Base-by-base conservation (phyloP, 164 flowering plant genomes). In the Paratinospora sagittata region DNA sequence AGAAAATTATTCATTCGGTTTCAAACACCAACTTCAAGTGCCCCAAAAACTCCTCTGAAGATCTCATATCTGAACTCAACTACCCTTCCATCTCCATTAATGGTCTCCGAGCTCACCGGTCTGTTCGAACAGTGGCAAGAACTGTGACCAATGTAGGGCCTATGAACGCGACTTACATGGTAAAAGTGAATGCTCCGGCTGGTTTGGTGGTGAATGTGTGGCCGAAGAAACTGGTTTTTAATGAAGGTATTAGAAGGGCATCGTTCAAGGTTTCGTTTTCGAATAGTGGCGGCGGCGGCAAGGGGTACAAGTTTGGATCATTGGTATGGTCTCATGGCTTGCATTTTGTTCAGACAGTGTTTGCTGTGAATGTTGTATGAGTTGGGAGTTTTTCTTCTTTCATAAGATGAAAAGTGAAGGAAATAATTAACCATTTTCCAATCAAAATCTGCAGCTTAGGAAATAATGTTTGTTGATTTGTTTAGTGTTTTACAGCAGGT, bases 31-130 rank as follows among this genome's bases (percentile, higher is more conserved):
- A 77, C 43, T 85, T 84, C 87, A 81, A 13, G 19, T 92, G 97
- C 74, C 92, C 97, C 8, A 80, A 27, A 0, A 76, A 36, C 36
- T 74, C 85, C 21, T 55, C 37, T 0, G 86, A 84, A 7, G 78
- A 77, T 3, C 85, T 89, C 58, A 88, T 90, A 52, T 85, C 93
- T 63, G 80, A 75, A 63, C 68, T 89, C 68, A 92, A 92, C 74
- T 90, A 92, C 66, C 97, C 97, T 5, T 85, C 96, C 23, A 92
- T 71, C 47, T 2, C 65, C 65, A n/a, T n/a, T n/a, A n/a, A n/a
- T n/a, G n/a, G n/a, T n/a, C n/a, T n/a, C n/a, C n/a, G n/a, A n/a
- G n/a, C n/a, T n/a, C n/a, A n/a, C n/a, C n/a, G n/a, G n/a, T n/a
- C n/a, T n/a, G 72, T 55, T 2, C 65, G 66, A 27, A 77, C 71